Percentiles rank a stretch among this genome's conserved stretches.
These are phyloP conservation scores for Penicillium crustosum DNA, from an alignment of 2,329 filamentous ascomycete species.

Conservation along the genomic window DNA sequence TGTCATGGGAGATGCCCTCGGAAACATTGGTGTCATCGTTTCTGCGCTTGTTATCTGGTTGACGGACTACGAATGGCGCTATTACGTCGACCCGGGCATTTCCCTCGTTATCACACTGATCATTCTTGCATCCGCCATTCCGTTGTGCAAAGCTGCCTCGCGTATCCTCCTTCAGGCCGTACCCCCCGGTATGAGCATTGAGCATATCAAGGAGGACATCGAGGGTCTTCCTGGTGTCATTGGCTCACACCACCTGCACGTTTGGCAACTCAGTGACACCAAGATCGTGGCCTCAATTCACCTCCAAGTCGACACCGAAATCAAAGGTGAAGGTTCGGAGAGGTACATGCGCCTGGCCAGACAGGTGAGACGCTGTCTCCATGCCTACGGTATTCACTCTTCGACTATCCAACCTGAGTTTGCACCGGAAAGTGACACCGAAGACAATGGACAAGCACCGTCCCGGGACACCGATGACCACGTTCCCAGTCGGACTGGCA, in stretches of 20 bases:
- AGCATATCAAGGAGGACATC: slow-evolving; percentile 91
- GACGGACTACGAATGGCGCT: slow-evolving; percentile 74
- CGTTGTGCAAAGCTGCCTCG: slow-evolving; percentile 53
- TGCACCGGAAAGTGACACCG: slow-evolving; percentile 38
- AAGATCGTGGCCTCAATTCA: slow-evolving; percentile 93
- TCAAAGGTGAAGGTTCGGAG: slow-evolving; percentile 72
- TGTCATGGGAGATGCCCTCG: slow-evolving; percentile 53
- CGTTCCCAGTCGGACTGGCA: slow-evolving; percentile 37
- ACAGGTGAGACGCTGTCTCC: slow-evolving; percentile 80
- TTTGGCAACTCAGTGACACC: slow-evolving; percentile 95
- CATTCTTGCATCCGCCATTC: slow-evolving; percentile 56
- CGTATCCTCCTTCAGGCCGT: slow-evolving; percentile 93
- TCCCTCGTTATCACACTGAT: slow-evolving; percentile 89
- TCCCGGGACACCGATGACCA: slow-evolving; percentile 20
- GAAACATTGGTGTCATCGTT: slow-evolving; percentile 50
- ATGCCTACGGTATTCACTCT: slow-evolving; percentile 94
- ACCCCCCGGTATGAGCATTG: slow-evolving; percentile 80
- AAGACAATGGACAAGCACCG: slow-evolving; percentile 29
- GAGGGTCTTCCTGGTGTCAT: slow-evolving; percentile 78
- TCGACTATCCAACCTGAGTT: slow-evolving; percentile 97
- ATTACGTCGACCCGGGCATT: slow-evolving; percentile 87
- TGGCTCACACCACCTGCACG: slow-evolving; percentile 92
- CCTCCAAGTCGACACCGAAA: slow-evolving; percentile 86
- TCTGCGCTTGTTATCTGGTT: slow-evolving; percentile 89
- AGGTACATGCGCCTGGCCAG: slow-evolving; percentile 90